These are phyloP conservation scores for Xylaria sp. DNA, from an alignment of 2,329 filamentous ascomycete genomes.

Conservation along the genomic window DNA sequence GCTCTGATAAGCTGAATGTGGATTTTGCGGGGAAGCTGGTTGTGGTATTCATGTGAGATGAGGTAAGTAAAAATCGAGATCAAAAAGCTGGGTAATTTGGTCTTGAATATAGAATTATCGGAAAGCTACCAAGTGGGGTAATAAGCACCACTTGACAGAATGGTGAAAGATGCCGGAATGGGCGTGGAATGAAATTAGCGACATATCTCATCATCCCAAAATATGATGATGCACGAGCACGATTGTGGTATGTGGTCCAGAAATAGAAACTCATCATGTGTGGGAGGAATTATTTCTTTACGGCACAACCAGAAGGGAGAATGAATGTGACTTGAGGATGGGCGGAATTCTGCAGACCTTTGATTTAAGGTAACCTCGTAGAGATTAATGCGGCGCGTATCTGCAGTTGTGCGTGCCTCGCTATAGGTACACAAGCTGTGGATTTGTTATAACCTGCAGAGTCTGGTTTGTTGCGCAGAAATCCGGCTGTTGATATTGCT, in stretches of 20 bases:
- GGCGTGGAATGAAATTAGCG: constrained; percentile 28
- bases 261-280: constrained; percentile 43
- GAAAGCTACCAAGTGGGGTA: constrained; percentile 8
- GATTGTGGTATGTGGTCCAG: constrained; percentile 43
- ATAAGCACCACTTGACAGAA: constrained; percentile 17
- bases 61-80: constrained; percentile 29
- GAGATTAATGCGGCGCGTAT: constrained; percentile 22
- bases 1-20: constrained; percentile 47
- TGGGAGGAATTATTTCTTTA: constrained; percentile 9
- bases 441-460: constrained; percentile 38
- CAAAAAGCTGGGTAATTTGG: constrained; percentile 19
- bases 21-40: constrained; percentile 45
- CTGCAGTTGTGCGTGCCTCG: constrained; percentile 29
- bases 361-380: constrained; percentile 17
- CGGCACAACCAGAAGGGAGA: constrained; percentile 12
- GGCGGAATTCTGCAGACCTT: constrained; percentile 36
- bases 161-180: constrained; percentile 2
- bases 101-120: constrained; percentile 9
- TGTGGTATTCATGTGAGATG: constrained; percentile 41
- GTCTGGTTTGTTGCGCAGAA: constrained; percentile 19
- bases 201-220: constrained; percentile 43
- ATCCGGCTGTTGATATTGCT: constrained; percentile 28
- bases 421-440: constrained; percentile 36
- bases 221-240: constrained; percentile 45
- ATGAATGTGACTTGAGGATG: constrained; percentile 18